Percentiles rank a stretch among this genome's conserved stretches.
phyloP scores from a whole-genome alignment of 192 early-diverging fungal genomes.

The Dissophora ornata region DNA sequence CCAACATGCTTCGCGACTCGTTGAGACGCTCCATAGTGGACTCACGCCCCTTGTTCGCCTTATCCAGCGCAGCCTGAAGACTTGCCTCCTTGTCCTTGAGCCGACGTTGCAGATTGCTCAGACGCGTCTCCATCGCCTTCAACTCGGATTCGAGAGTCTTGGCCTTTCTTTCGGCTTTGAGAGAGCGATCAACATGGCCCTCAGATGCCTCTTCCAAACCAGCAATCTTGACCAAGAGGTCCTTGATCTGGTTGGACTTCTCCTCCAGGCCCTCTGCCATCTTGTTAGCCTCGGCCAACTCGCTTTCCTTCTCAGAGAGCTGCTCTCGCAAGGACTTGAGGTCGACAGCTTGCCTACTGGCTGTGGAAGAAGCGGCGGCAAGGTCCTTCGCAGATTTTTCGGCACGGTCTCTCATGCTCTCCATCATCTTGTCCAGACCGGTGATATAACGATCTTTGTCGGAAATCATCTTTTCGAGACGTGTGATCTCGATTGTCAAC shows the following conservation, averaged over 20 bases:
- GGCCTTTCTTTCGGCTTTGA: slow-evolving; percentile 7
- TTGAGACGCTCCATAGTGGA: not conserved
- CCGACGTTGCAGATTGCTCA: slow-evolving; percentile 4
- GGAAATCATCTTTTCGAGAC: slow-evolving; percentile 22
- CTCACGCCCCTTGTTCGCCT: slow-evolving; percentile 15
- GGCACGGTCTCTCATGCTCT: slow-evolving; percentile 14
- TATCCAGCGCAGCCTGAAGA: slow-evolving; percentile 4
- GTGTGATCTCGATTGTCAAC: slow-evolving; percentile 20
- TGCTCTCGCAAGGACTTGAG: slow-evolving; percentile 27
- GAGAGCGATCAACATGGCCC: not conserved
- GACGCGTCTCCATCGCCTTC: not conserved
- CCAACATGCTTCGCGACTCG: not conserved
- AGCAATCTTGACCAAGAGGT: slow-evolving; percentile 12
- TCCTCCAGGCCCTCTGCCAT: slow-evolving; percentile 1
- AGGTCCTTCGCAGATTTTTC: slow-evolving; percentile 6
- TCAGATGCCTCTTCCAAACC: slow-evolving; percentile 13
- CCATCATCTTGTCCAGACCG: slow-evolving; percentile 17
- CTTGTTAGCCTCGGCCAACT: slow-evolving; percentile 2
- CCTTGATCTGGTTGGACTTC: slow-evolving; percentile 9
- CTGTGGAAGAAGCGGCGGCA: slow-evolving; percentile 19
- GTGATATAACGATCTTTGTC: slow-evolving; percentile 10
- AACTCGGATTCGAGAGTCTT: slow-evolving; percentile 20
- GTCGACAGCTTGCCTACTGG: slow-evolving; percentile 25
- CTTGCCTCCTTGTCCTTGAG: slow-evolving; percentile 13
- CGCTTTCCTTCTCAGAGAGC: not conserved